These are phyloP conservation scores for Geotrichum aggregatum DNA, from an alignment of 1,139 yeast genomes.

Conservation along the genomic window DNA sequence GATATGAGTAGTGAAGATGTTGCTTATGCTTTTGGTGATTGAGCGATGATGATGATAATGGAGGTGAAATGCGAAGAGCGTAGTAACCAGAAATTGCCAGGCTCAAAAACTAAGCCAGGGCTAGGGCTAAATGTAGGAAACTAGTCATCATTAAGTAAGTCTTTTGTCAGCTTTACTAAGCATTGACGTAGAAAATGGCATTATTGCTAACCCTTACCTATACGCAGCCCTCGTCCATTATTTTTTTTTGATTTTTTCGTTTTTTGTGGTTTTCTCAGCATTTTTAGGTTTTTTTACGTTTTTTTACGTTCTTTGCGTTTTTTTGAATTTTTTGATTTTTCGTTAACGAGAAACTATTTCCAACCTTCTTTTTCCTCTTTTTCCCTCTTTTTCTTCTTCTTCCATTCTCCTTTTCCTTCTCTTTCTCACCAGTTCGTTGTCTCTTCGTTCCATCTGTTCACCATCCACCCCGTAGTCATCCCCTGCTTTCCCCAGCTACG, in stretches of 20 bases:
- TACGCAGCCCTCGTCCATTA: no score
- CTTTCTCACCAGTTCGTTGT: no score
- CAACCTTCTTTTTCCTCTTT: background rate
- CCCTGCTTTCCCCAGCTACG: no score
- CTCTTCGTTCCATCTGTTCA: no score
- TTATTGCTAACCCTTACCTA: no score
- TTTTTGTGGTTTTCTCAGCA: background rate
- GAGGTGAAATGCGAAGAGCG: background rate
- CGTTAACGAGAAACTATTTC: no score
- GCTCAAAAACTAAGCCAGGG: background rate
- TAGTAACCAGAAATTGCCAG: background rate
- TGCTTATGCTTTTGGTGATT: background rate
- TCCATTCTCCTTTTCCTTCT: background rate
- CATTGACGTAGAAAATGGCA: background rate
- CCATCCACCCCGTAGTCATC: no score
- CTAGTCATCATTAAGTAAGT: background rate
- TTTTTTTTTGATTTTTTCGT: background rate
- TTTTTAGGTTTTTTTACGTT: background rate
- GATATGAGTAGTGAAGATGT: background rate
- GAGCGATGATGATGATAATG: background rate
- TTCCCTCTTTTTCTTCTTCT: background rate
- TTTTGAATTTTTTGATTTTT: background rate
- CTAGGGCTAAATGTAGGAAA: background rate
- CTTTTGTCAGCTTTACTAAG: background rate
- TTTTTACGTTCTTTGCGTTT: background rate